Evolutionary conservation across 441 rosid species (phyloP).

Genomic region (Populus hybrid): DNA sequence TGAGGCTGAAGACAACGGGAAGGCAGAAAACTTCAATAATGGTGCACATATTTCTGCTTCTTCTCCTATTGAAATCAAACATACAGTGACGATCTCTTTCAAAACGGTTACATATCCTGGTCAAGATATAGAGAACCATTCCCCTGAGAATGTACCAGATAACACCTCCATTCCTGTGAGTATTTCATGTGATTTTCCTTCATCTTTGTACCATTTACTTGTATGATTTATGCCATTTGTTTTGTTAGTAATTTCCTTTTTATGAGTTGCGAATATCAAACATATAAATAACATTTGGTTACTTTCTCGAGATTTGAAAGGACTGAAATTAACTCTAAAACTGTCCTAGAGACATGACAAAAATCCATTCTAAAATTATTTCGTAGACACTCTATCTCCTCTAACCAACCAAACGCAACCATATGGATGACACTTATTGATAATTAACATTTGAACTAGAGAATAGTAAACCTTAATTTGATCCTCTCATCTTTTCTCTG

Average conservation of each 20-base stretch:
- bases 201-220: no score
- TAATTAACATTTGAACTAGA: not conserved
- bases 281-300: no score
- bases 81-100: conserved; percentile 27
- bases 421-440: not conserved
- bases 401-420: no score
- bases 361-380: no score
- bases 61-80: conserved; percentile 38
- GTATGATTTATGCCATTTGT: not conserved
- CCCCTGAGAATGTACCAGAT: conserved; percentile 24
- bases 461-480: not conserved
- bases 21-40: conserved; percentile 17
- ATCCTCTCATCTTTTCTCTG: not conserved
- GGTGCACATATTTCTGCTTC: conserved; percentile 29
- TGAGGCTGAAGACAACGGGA: conserved; percentile 26
- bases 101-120: conserved; percentile 33
- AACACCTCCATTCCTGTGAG: conserved; percentile 37
- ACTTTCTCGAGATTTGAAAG: no score
- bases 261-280: no score
- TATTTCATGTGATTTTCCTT: not conserved
- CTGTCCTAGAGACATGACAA: no score
- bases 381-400: no score
- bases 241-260: not conserved
- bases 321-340: no score
- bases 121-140: conserved; percentile 26